Base-by-base conservation (phyloP, 441 rosid species). In the Sinapis alba region DNA sequence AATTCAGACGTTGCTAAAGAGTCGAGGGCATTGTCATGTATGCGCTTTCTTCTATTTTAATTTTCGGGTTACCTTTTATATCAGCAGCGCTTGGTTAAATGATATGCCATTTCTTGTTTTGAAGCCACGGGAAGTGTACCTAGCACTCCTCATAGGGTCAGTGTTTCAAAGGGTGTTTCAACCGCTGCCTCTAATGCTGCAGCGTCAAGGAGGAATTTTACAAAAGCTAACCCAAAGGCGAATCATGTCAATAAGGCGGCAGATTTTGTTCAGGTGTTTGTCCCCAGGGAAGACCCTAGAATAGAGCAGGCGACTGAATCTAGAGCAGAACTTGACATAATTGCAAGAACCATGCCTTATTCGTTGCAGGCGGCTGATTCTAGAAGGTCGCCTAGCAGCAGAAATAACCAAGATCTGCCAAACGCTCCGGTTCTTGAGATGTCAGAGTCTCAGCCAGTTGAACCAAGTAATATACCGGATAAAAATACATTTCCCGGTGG, bases 341-440 rank as follows among this genome's bases (percentile, higher is more conserved):
- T 85, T 68, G 92, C 87, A 34, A 90, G 97, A 78, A 90, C 96
- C 45, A 94, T 91, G 97, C 97, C 95, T 60, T 94, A 91, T 84
- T 89, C 98, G 53, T 82, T 92, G 88, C 98, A 92, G 84, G 30
- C 88, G 41, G 68, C 84, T 77, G 95, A 84, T 69, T 73, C 82
- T 59, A 83, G 84, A 65, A 92, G 82, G 81, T 81, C 79, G 67
- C 82, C 85, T 63, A 71, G 24, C 32, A 32, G 60, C 51, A 84
- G 87, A 74, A 93, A 84, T 73, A 93, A 89, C 56, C 60, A 76
- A 77, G 97, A 88, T 67, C 88, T 47, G 80, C 80, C 86, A 71
- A 68, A 84, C 32, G 65, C 80, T 62, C 81, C 87, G 61, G 80
- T 75, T 32, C 83, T 68, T 67, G 97, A 84, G 68, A 76, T 75